Conservation (phyloP, 2,329 filamentous ascomycete species). For the Arthrobotrys megalospora region DNA sequence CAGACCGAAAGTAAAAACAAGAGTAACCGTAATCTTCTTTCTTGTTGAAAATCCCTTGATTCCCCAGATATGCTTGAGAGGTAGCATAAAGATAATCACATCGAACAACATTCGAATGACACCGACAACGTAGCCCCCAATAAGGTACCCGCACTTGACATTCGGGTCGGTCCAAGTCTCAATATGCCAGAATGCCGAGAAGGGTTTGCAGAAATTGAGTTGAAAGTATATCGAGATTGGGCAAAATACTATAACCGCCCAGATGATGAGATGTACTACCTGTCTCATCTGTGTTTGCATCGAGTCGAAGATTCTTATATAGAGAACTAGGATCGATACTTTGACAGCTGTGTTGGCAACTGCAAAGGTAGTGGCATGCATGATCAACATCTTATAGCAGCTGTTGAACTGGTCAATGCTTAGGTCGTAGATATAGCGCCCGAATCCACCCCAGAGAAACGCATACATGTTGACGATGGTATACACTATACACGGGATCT, state of each 20-base stretch:
- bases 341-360: constrained; percentile 38
- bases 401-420: constrained; percentile 27
- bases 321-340: constrained; percentile 28
- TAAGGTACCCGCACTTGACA: constrained; percentile 14
- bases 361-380: constrained; percentile 31
- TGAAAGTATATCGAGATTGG: constrained; percentile 26
- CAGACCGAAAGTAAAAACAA: constrained; percentile 36
- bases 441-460: constrained; percentile 37
- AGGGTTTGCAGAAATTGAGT: constrained; percentile 22
- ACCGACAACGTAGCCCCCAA: constrained; percentile 27
- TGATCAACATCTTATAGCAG: constrained; percentile 26
- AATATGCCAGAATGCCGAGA: constrained; percentile 35
- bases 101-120: constrained; percentile 22
- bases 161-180: constrained; percentile 17
- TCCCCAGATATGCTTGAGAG: constrained; percentile 40
- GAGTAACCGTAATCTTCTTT: constrained; percentile 37
- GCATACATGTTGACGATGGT: constrained; percentile 40
- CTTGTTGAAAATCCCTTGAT: constrained; percentile 29
- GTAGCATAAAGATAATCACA: constrained; percentile 32
- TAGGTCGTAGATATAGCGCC: constrained; percentile 30
- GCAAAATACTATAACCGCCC: constrained; percentile 23
- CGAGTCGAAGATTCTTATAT: constrained; percentile 36
- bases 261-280: constrained; percentile 19
- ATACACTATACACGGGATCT: constrained; percentile 36
- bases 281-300: constrained; percentile 38